Conservation (phyloP, 108 stramenopile genomes). For the Schizochytrium sp. region DNA sequence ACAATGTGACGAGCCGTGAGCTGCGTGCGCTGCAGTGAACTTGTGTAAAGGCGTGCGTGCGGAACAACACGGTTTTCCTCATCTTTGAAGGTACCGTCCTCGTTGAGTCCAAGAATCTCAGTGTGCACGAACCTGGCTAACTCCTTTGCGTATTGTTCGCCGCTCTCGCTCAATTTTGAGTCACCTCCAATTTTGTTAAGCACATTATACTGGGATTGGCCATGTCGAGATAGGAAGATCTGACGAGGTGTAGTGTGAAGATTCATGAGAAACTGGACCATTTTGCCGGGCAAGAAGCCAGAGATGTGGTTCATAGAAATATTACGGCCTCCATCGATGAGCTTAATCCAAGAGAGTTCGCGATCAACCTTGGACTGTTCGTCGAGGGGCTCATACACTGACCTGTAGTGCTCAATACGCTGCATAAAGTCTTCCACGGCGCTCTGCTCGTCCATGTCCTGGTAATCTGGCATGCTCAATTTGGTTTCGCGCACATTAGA, state of each 20-base stretch:
- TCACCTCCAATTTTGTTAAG: constrained; percentile 98
- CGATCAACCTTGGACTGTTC: constrained; percentile 66
- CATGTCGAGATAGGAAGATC: constrained; percentile 94
- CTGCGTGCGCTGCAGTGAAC: constrained; percentile 91
- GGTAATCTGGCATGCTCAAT: constrained; percentile 88
- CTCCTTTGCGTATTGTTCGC: constrained; percentile 88
- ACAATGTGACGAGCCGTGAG: constrained; percentile 93
- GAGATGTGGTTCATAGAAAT: constrained; percentile 73
- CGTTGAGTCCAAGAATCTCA: constrained; percentile 70
- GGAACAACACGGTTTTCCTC: neutral
- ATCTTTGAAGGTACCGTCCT: constrained; percentile 22
- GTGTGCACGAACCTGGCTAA: constrained; percentile 89
- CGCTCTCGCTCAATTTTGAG: constrained; percentile 88
- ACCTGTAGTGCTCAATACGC: constrained; percentile 86
- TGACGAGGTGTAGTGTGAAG: constrained; percentile 71
- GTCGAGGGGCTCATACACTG: constrained; percentile 88
- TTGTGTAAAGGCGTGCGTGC: constrained; percentile 94
- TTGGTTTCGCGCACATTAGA: constrained; percentile 89
- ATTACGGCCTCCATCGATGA: constrained; percentile 88
- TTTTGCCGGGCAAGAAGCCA: constrained; percentile 71
- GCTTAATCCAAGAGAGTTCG: constrained; percentile 87
- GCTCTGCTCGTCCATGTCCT: constrained; percentile 79
- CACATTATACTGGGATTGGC: constrained; percentile 97
- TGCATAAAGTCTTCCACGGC: constrained; percentile 86
- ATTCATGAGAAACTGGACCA: constrained; percentile 73